Conservation (phyloP, 495 filamentous ascomycete genomes). For the Neurospora pannonica region DNA sequence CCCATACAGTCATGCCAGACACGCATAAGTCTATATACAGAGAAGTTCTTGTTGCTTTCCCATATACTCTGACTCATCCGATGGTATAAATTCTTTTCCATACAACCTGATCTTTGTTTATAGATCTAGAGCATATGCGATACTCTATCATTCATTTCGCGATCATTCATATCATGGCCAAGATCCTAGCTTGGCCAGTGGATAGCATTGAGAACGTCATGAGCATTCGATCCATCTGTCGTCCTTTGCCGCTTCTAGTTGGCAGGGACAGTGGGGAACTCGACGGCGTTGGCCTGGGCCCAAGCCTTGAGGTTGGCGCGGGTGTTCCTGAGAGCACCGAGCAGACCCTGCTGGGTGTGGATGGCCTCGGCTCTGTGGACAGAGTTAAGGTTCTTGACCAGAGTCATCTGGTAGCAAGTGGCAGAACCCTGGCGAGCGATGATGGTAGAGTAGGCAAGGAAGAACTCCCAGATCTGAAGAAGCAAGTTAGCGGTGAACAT, state of each 20-base stretch:
- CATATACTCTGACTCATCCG: not conserved
- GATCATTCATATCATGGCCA: not conserved
- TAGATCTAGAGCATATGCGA: not conserved
- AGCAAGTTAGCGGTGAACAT: not conserved
- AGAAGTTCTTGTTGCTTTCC: not conserved
- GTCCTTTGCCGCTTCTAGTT: slow-evolving; percentile 16
- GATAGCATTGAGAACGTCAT: not conserved
- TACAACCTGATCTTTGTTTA: not conserved
- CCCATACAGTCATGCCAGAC: not conserved
- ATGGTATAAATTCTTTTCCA: not conserved
- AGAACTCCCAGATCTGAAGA: slow-evolving; percentile 91
- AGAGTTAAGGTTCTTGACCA: slow-evolving; percentile 97
- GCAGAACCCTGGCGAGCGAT: slow-evolving; percentile 85
- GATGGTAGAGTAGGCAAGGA: slow-evolving; percentile 91
- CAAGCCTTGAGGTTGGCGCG: slow-evolving; percentile 34
- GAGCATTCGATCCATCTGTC: not conserved
- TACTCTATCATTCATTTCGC: not conserved
- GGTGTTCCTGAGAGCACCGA: slow-evolving; percentile 51
- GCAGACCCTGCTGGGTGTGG: slow-evolving; percentile 60
- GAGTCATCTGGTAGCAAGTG: slow-evolving; percentile 89
- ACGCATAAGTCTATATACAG: not conserved
- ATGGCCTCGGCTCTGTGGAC: slow-evolving; percentile 90
- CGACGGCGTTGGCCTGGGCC: slow-evolving; percentile 34
- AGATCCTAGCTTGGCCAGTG: not conserved
- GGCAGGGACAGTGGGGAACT: slow-evolving; percentile 30